These are phyloP conservation scores for Sindora glabra DNA, from an alignment of 306 rosid species.

Conservation along the genomic window DNA sequence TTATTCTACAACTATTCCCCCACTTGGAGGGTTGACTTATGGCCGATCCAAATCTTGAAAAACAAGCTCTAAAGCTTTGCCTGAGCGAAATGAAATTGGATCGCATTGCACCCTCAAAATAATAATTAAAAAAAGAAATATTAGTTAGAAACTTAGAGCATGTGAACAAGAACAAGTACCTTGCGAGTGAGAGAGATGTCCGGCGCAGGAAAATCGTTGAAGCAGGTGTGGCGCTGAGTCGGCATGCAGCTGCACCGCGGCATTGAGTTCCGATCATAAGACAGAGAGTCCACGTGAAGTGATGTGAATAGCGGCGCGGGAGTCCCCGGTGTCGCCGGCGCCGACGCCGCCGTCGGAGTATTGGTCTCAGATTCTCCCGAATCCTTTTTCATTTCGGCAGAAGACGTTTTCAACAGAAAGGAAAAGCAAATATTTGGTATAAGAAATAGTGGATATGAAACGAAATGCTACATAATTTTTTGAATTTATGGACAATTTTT, in stretches of 20 bases:
- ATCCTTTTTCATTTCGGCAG: neutral
- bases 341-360: conserved; percentile 56
- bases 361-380: conserved; percentile 40
- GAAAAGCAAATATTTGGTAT: neutral
- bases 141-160: too few species aligned
- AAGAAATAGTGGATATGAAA: neutral
- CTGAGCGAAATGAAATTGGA: too few species aligned
- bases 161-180: conserved; percentile 38
- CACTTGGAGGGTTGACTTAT: too few species aligned
- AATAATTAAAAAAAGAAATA: too few species aligned
- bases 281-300: conserved; percentile 57
- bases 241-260: conserved; percentile 72
- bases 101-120: too few species aligned
- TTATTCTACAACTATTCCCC: too few species aligned
- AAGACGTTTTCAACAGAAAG: neutral
- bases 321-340: conserved; percentile 70
- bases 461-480: conserved; percentile 35
- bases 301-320: conserved; percentile 62
- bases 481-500: too few species aligned
- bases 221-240: conserved; percentile 46
- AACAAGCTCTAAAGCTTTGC: too few species aligned
- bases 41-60: too few species aligned
- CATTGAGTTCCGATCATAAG: conserved; percentile 68
- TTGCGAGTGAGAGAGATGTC: conserved; percentile 56
- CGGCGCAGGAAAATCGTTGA: conserved; percentile 51